Evolutionary conservation across 805 yeast species (phyloP).

Genomic region (Spathaspora boniae): DNA sequence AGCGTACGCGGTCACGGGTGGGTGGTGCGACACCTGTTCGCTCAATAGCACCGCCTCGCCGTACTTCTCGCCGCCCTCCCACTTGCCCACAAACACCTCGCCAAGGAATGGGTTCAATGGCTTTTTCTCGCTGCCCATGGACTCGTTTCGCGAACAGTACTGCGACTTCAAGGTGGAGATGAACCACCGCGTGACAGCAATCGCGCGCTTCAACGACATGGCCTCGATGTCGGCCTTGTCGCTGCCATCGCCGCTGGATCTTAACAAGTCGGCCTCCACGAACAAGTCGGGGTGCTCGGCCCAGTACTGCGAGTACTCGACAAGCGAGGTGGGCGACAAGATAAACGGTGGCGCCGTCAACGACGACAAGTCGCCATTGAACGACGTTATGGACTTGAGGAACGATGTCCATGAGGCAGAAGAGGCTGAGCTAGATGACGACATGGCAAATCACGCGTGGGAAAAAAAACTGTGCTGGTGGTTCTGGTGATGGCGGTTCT

Average conservation of each 20-base stretch:
- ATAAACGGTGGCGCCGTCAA: slow-evolving; percentile 98
- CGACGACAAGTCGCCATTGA: slow-evolving; percentile 89
- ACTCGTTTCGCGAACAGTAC: slow-evolving; percentile 88
- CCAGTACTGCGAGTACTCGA: slow-evolving; percentile 95
- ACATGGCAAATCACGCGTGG: slow-evolving; percentile 3
- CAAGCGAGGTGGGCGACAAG: slow-evolving; percentile 81
- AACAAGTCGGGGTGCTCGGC: slow-evolving; percentile 86
- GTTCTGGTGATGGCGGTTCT: slow-evolving; percentile 15
- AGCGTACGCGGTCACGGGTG: slow-evolving; percentile 94
- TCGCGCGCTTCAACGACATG: slow-evolving; percentile 59
- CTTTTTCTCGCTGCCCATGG: slow-evolving; percentile 93
- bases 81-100: slow-evolving; percentile 87
- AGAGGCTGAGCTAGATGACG: slow-evolving; percentile 4
- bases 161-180: slow-evolving; percentile 88
- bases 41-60: slow-evolving; percentile 79
- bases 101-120: slow-evolving; percentile 96
- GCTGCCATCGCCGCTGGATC: slow-evolving; percentile 34
- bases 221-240: slow-evolving; percentile 31
- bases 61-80: slow-evolving; percentile 52
- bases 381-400: slow-evolving; percentile 84
- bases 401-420: slow-evolving; percentile 82
- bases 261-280: slow-evolving; percentile 61
- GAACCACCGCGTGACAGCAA: slow-evolving; percentile 88
- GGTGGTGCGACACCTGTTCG: slow-evolving; percentile 97
- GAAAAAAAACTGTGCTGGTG: slow-evolving; percentile 13